Evolutionary conservation across 2,329 filamentous ascomycete genomes (phyloP).

Genomic region (Clonostachys solani): DNA sequence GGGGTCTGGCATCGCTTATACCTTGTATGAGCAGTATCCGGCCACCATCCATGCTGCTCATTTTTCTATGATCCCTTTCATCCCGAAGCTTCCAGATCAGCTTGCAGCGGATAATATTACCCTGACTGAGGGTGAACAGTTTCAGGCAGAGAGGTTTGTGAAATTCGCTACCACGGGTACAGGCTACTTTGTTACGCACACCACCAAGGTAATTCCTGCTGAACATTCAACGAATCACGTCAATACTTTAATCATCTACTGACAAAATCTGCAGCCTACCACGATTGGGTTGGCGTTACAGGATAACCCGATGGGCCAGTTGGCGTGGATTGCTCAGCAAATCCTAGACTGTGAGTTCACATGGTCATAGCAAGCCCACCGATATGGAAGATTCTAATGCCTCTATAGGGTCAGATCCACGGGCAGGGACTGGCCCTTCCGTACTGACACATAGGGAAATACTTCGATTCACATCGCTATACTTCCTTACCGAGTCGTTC

Average conservation of each 20-base stretch:
- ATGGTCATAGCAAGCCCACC: not conserved
- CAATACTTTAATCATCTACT: not conserved
- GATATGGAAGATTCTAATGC: too few species aligned
- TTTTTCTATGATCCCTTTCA: not conserved
- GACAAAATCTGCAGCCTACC: slow-evolving; percentile 18
- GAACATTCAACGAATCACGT: not conserved
- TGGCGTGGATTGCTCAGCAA: slow-evolving; percentile 38
- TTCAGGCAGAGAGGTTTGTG: not conserved
- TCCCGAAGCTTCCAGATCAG: not conserved
- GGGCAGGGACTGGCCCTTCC: slow-evolving; percentile 8
- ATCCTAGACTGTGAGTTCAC: slow-evolving; percentile 10
- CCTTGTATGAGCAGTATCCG: not conserved
- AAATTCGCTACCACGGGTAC: not conserved
- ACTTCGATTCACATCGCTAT: slow-evolving; percentile 10
- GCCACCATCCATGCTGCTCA: not conserved
- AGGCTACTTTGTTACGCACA: slow-evolving; percentile 7
- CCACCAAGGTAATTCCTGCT: slow-evolving; percentile 4
- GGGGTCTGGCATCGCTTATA: slow-evolving; percentile 6
- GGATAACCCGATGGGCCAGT: slow-evolving; percentile 35
- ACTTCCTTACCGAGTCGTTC: slow-evolving; percentile 16
- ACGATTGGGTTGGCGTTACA: slow-evolving; percentile 33
- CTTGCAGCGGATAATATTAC: not conserved
- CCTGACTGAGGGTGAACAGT: not conserved
- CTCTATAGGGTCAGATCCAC: slow-evolving; percentile 2
- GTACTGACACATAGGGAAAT: slow-evolving; percentile 10